These are phyloP conservation scores for Picochlorum sp. DNA, from an alignment of 139 green algal genomes.

Conservation along the genomic window DNA sequence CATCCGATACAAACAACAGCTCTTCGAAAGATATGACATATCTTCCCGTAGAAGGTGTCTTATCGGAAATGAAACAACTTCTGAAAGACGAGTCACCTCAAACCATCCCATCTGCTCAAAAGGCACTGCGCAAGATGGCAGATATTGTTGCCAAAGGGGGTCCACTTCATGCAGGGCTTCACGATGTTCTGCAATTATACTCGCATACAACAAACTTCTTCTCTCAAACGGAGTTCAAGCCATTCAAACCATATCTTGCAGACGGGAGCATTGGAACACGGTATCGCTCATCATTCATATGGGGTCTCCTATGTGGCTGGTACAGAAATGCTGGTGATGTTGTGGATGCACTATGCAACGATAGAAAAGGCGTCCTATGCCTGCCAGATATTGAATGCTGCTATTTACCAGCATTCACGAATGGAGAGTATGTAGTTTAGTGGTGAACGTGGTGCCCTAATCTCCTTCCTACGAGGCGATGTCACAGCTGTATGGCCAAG, in stretches of 20 bases:
- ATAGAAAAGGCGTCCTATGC: conserved; percentile 3
- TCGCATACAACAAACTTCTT: conserved; percentile 11
- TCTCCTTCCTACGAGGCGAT: background rate
- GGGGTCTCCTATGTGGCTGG: background rate
- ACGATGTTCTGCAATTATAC: conserved; percentile 23
- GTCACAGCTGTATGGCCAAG: background rate
- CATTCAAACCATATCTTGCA: conserved; percentile 8
- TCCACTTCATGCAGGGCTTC: conserved; percentile 9
- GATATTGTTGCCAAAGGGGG: conserved; percentile 1
- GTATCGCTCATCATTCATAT: background rate
- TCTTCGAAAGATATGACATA: background rate
- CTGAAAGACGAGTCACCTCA: background rate
- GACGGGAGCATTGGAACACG: conserved; percentile 6
- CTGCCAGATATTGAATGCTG: conserved; percentile 2
- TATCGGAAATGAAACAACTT: background rate
- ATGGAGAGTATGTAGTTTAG: background rate
- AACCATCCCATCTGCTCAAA: background rate
- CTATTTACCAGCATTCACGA: background rate
- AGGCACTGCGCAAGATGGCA: background rate
- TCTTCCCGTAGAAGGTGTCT: background rate
- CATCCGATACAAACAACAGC: background rate
- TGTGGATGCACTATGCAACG: background rate
- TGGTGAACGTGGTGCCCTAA: background rate
- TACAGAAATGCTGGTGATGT: background rate
- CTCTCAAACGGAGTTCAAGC: background rate